These are phyloP conservation scores for Priceomyces fermenticarens DNA, from an alignment of 805 yeast genomes.

Conservation along the genomic window DNA sequence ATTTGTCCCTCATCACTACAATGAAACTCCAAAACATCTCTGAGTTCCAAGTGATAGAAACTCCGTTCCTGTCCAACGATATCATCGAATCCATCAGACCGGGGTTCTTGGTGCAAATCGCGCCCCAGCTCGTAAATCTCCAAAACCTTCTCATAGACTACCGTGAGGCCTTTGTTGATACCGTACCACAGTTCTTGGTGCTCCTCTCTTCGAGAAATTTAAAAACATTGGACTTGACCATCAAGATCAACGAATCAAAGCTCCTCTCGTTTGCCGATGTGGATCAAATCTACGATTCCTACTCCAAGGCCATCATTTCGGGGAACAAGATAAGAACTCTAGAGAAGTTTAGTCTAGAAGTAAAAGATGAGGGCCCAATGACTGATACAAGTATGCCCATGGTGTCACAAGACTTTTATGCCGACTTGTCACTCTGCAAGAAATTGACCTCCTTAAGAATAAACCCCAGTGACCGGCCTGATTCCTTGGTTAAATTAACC, in stretches of 20 bases:
- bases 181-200: conserved; percentile 33
- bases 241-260: conserved; percentile 38
- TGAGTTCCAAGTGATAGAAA: conserved; percentile 24
- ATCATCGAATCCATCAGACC: conserved; percentile 6
- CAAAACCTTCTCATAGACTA: conserved; percentile 34
- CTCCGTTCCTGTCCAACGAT: conserved; percentile 6
- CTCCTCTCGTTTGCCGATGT: conserved; percentile 7
- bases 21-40: conserved; percentile 33
- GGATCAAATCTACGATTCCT: conserved; percentile 9
- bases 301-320: conserved; percentile 14
- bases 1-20: conserved; percentile 17
- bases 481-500: conserved; percentile 20
- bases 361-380: conserved; percentile 35
- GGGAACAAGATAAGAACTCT: conserved; percentile 14
- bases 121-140: conserved; percentile 21
- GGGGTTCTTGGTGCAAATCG: conserved; percentile 23
- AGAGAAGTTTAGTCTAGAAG: conserved; percentile 36
- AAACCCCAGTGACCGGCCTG: conserved; percentile 24
- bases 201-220: conserved; percentile 16
- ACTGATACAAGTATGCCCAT: conserved; percentile 27
- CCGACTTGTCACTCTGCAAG: conserved; percentile 9
- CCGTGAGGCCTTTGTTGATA: conserved; percentile 40
- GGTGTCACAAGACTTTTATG: conserved; percentile 10
- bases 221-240: conserved; percentile 36
- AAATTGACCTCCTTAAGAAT: conserved; percentile 38